Percentiles rank a stretch among this genome's conserved stretches.
These are phyloP conservation scores for Starmerella khaoyaiensis DNA, from an alignment of 805 yeast genomes.

Conservation along the genomic window DNA sequence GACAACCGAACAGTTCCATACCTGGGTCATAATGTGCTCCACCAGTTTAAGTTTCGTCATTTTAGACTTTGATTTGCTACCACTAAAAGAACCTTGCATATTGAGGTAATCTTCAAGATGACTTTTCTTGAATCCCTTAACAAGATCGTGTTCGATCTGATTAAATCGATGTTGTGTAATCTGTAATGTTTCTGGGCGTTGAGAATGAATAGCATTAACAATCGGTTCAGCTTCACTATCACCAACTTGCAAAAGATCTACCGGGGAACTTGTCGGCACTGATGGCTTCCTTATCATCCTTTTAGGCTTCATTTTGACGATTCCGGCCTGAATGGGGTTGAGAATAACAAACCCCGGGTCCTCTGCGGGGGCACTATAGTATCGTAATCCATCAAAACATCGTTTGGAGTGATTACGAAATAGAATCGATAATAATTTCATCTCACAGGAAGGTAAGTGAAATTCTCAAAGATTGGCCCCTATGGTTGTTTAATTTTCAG, in stretches of 20 bases:
- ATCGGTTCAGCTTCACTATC: conserved; percentile 1
- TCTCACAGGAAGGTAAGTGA: too few species aligned
- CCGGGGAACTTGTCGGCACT: conserved; percentile 3
- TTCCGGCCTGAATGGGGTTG: conserved; percentile 15
- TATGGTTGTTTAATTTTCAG: too few species aligned
- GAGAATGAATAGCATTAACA: conserved; percentile 12
- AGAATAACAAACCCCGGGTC: conserved; percentile 12
- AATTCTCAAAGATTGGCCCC: too few species aligned
- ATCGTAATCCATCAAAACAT: too few species aligned
- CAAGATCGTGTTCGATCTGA: conserved; percentile 21
- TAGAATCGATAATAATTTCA: too few species aligned
- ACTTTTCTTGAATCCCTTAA: conserved; percentile 21
- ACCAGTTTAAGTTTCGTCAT: conserved; percentile 21
- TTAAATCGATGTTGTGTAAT: conserved; percentile 10
- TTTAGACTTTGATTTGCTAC: background rate
- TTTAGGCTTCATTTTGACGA: conserved; percentile 5
- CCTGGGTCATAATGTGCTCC: conserved; percentile 26
- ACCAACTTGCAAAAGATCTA: background rate
- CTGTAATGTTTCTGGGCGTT: conserved; percentile 9
- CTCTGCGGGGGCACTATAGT: too few species aligned
- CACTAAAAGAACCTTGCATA: background rate
- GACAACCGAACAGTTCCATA: conserved; percentile 29
- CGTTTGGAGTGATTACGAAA: too few species aligned
- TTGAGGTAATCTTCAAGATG: conserved; percentile 21
- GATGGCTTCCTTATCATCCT: background rate